Percentiles rank a stretch among this genome's conserved stretches.
These are phyloP conservation scores for Pinus albicaulis DNA, from an alignment of 75 land plant species.

Conservation along the genomic window DNA sequence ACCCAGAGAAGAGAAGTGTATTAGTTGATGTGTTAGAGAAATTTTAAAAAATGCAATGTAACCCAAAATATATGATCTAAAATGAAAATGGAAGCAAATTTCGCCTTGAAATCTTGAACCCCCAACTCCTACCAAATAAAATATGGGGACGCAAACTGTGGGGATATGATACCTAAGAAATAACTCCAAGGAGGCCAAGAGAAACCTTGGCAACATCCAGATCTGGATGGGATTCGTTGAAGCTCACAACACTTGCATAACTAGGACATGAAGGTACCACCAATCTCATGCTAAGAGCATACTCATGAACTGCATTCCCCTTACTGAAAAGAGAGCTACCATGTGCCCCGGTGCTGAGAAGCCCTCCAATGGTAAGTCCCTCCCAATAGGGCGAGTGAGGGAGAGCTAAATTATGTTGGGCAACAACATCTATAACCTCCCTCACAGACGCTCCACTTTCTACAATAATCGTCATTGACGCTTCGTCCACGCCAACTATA, in stretches of 20 bases:
- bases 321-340: constrained; percentile 44
- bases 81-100: no score
- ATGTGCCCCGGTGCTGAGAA: constrained; percentile 48
- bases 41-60: no score
- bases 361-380: constrained; percentile 38
- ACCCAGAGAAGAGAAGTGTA: no score
- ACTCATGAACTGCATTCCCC: constrained; percentile 43
- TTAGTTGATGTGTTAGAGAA: no score
- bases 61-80: no score
- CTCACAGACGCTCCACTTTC: constrained; percentile 60
- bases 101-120: no score
- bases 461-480: constrained; percentile 32
- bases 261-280: constrained; percentile 37
- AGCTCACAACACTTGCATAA: constrained; percentile 37
- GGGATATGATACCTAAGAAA: no score
- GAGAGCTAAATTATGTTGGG: constrained; percentile 37
- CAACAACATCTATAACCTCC: constrained; percentile 48
- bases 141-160: constrained; percentile 63
- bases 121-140: no score
- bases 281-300: constrained; percentile 27
- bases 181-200: no score
- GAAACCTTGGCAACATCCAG: constrained; percentile 41
- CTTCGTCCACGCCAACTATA: constrained; percentile 27
- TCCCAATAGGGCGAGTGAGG: constrained; percentile 45
- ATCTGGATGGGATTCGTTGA: constrained; percentile 23